Evolutionary conservation across 1,284 basidiomycete genomes (phyloP), one percentile per base, ranked within the genome.

Genomic region (Apiotrichum sp.): DNA sequence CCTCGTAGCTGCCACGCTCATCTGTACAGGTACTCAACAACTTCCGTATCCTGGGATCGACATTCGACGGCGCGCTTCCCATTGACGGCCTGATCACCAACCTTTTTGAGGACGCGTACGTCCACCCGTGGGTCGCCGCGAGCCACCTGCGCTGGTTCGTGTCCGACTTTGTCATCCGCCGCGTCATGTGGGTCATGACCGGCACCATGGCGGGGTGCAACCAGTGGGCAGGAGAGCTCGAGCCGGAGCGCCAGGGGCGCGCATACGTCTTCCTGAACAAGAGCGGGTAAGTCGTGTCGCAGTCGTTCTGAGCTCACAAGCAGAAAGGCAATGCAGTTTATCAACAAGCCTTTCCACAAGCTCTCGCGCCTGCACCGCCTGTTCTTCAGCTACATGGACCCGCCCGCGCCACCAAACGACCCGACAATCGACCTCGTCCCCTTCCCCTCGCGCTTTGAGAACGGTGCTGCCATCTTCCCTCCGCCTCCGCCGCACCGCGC

Each of bases 141-240:
- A 77, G 77, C 7, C 84, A 83, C 67, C 67, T 86, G 29, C 78
- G 84, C 14, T 86, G 84, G 84, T 84, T 83, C 62, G 76, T 85
- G 33, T 83, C 80, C 32, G 84, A 86, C 68, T 82, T 82, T 63
- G 80, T 85, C 54, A 80, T 86, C 70, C 84, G 84, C 63, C 76
- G 80, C 8, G 75, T 86, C 0, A 68, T 86, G 31, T 85, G 83
- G 82, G 62, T 82, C 38, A 66, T 86, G 53, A 85, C 84, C 1
- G 84, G 84, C 57, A 79, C 83, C 1, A 78, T 79, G 65, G 82
- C 82, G 5, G 84, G 84, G 7, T 85, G 83, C 66, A 84, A 84
- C 62, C 84, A 86, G 77, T 86, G 83, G 83, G 82, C 81, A 16
- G 83, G 84, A 11, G 83, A 84, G 62, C 74, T 85, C 2, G 81